These are phyloP conservation scores for Lasiosphaeria ovina DNA, from an alignment of 495 filamentous ascomycete species.

Conservation along the genomic window DNA sequence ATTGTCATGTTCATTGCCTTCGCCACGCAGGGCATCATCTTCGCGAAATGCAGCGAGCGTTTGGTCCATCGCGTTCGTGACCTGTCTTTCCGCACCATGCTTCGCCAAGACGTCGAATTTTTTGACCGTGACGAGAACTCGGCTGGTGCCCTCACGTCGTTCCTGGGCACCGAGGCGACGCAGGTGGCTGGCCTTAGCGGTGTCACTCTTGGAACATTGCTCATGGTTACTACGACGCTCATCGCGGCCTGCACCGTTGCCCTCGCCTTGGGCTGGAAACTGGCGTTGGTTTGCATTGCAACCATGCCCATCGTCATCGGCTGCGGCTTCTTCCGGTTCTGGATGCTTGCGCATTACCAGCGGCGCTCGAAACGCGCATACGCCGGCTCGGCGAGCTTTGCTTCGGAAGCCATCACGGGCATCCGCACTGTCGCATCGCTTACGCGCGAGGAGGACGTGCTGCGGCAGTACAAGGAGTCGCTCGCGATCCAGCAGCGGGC, in stretches of 20 bases:
- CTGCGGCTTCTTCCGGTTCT: conserved; percentile 85
- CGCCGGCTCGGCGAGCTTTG: conserved; percentile 71
- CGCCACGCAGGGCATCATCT: conserved; percentile 62
- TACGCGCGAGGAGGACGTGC: conserved; percentile 60
- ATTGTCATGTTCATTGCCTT: conserved; percentile 71
- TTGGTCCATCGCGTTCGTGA: conserved; percentile 80
- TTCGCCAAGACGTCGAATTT: conserved; percentile 86
- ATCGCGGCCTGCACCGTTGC: conserved; percentile 64
- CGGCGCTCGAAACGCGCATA: conserved; percentile 70
- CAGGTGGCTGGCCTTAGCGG: conserved; percentile 81
- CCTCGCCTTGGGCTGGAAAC: conserved; percentile 79
- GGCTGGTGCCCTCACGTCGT: conserved; percentile 78
- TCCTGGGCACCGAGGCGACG: conserved; percentile 83
- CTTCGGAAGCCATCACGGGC: conserved; percentile 83
- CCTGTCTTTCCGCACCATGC: conserved; percentile 76
- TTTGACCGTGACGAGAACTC: conserved; percentile 83
- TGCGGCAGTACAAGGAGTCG: conserved; percentile 55
- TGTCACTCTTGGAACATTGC: conserved; percentile 73
- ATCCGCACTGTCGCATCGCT: conserved; percentile 89
- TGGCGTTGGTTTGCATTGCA: conserved; percentile 80
- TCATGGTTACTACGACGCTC: conserved; percentile 74
- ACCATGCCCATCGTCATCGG: conserved; percentile 75
- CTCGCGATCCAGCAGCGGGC: conserved; percentile 30
- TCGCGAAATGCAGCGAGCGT: conserved; percentile 77
- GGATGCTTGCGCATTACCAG: conserved; percentile 69